phyloP scores from a whole-genome alignment of 345 rosid genomes.

The Erodium maritimum region DNA sequence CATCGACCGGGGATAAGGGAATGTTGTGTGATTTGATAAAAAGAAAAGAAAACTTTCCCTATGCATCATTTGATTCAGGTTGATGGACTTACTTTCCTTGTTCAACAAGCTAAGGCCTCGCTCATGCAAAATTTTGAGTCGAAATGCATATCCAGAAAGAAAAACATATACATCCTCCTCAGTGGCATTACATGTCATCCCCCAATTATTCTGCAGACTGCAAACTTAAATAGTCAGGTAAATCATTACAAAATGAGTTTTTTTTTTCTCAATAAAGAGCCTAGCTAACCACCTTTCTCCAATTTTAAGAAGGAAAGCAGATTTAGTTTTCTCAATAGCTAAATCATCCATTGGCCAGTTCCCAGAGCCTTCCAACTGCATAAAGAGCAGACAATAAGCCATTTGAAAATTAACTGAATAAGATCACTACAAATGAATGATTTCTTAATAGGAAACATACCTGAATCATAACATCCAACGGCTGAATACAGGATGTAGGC shows the following conservation, averaged over 20 bases:
- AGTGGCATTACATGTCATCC: slow-evolving; percentile 56
- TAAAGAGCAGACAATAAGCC: slow-evolving; percentile 11
- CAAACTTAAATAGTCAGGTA: slow-evolving; percentile 16
- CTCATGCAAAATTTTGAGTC: slow-evolving; percentile 76
- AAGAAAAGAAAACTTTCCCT: too few species aligned
- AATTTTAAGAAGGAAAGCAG: slow-evolving; percentile 78
- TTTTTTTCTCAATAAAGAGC: slow-evolving; percentile 6
- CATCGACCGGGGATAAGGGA: neutral
- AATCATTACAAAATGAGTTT: neutral
- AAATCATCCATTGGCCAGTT: slow-evolving; percentile 87
- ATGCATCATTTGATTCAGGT: too few species aligned
- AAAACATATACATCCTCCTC: slow-evolving; percentile 71
- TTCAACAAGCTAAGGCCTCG: slow-evolving; percentile 73
- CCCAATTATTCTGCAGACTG: slow-evolving; percentile 64
- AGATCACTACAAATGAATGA: neutral
- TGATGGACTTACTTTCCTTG: slow-evolving; percentile 43
- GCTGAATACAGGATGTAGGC: slow-evolving; percentile 51
- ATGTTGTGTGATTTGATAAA: neutral
- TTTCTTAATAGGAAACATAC: slow-evolving; percentile 17
- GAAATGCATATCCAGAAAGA: slow-evolving; percentile 71
- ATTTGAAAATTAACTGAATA: slow-evolving; percentile 9
- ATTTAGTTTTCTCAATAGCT: slow-evolving; percentile 79
- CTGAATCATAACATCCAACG: slow-evolving; percentile 91
- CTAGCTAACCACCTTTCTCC: slow-evolving; percentile 58
- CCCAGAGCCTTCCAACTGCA: slow-evolving; percentile 93